phyloP scores from a whole-genome alignment of 2,329 filamentous ascomycete genomes.

The Endoconidiophora laricicola region DNA sequence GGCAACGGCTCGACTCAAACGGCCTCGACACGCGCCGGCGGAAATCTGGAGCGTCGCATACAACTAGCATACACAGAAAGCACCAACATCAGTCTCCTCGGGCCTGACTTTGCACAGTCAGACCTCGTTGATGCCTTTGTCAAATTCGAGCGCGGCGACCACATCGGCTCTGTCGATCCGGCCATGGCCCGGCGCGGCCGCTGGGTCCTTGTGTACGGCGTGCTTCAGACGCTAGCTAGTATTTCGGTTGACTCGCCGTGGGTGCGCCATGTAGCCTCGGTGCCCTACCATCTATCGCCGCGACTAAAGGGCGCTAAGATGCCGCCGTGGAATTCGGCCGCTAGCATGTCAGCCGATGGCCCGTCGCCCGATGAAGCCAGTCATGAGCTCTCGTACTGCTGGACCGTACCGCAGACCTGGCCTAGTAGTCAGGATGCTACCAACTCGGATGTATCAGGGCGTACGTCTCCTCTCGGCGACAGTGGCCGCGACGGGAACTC shows the following conservation, averaged over 20 bases:
- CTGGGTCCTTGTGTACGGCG: slow-evolving; percentile 44
- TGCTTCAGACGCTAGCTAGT: slow-evolving; percentile 42
- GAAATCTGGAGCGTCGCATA: slow-evolving; percentile 30
- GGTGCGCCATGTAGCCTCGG: slow-evolving; percentile 33
- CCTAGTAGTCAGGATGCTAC: slow-evolving; percentile 16
- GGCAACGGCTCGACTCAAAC: slow-evolving; percentile 12
- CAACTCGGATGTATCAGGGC: slow-evolving; percentile 16
- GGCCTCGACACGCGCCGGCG: not conserved
- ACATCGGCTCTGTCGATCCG: slow-evolving; percentile 33
- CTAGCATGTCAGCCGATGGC: not conserved
- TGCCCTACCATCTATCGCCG: slow-evolving; percentile 40
- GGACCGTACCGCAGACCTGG: slow-evolving; percentile 29
- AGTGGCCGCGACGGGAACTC: too few species aligned
- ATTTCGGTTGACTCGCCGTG: slow-evolving; percentile 40
- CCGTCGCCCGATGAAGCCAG: slow-evolving; percentile 21
- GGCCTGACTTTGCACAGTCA: slow-evolving; percentile 34
- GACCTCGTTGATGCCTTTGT: slow-evolving; percentile 38
- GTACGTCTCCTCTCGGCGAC: slow-evolving; percentile 15
- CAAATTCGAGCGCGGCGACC: slow-evolving; percentile 39
- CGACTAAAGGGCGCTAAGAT: slow-evolving; percentile 32
- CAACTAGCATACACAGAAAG: slow-evolving; percentile 42
- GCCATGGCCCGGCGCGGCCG: slow-evolving; percentile 38
- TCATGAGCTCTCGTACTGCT: slow-evolving; percentile 38
- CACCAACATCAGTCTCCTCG: slow-evolving; percentile 40
- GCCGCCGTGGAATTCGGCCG: slow-evolving; percentile 35